Conservation (phyloP, 495 filamentous ascomycete genomes). For the Thermothielavioides terrestris region DNA sequence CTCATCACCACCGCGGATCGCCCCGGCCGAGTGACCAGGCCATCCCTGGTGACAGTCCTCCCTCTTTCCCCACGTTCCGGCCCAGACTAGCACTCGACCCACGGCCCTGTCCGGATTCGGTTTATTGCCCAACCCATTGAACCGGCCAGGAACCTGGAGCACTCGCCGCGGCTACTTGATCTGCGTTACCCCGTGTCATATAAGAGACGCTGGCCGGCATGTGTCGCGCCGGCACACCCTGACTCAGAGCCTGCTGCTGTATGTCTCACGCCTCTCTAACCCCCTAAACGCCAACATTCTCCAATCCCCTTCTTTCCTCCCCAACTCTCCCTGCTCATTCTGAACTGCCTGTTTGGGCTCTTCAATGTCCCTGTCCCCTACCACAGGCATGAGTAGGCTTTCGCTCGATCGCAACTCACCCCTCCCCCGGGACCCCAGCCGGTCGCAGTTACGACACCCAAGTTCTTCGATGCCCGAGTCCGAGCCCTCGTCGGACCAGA, state of each 20-base stretch:
- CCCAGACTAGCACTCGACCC: neutral
- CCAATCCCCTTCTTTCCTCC: neutral
- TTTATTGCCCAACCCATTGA: neutral
- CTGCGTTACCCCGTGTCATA: neutral
- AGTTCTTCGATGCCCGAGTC: conserved; percentile 1
- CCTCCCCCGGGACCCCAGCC: conserved; percentile 18
- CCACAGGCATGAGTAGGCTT: conserved; percentile 33
- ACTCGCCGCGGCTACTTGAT: neutral
- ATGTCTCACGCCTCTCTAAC: neutral
- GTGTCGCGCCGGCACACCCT: neutral
- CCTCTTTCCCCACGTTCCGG: neutral
- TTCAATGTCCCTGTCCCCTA: conserved; percentile 29
- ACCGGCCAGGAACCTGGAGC: neutral
- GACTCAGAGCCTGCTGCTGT: neutral
- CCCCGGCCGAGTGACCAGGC: neutral
- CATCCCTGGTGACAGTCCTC: neutral
- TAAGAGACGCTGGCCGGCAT: neutral
- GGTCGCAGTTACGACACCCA: conserved; percentile 15
- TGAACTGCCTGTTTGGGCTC: neutral
- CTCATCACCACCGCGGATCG: conserved; percentile 1
- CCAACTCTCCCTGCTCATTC: conserved; percentile 10
- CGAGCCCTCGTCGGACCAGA: conserved; percentile 20
- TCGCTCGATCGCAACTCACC: conserved; percentile 31
- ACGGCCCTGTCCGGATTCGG: neutral
- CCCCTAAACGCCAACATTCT: too few relatives aligned